Base-by-base conservation (phyloP, 495 filamentous ascomycete genomes). In the Platismatia glauca region DNA sequence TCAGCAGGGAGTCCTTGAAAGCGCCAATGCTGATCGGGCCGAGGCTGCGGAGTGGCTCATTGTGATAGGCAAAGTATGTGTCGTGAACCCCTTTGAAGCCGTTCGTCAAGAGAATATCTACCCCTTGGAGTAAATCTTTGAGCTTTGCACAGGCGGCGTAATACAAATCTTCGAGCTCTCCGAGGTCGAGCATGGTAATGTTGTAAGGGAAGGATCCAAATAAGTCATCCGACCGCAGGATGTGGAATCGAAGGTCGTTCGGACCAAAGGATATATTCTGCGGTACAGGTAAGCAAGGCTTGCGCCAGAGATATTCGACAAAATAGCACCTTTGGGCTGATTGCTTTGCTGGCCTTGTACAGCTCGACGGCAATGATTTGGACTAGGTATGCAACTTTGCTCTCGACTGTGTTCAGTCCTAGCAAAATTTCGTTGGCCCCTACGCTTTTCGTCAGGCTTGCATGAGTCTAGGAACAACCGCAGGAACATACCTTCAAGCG, bases 141-240 rank as follows among this genome's bases (percentile, higher is more conserved):
- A 67, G 48, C 53, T 67, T 69, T 48, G 61, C 67, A 29, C 64
- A 67, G 31, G 65, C 27, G 11, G 67, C 67, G 59, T 67, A 67
- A 38, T 69, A 69, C 31, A 69, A 43, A 58, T 67, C 64, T 57
- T 69, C 67, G 35, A 69, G 58, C n/a, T 67, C 53, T 41, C 57
- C 64, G 20, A 69, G 61, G 29, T 69, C 65, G 12, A 48, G 55
- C 33, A 57, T 34, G 20, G 44, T 62, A 20, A 67, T 58, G 18
- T 64, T 15, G 43, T 29, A 61, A 29, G 58, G 61, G 29, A 43
- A 24, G 13, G 35, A 55, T 7, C 15, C 29, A 37, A 69, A 69
- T 7, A 55, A 57, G 18, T 53, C 18, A 33, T 41, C 27, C 5
- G 53, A 29, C n/a, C 55, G 58, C 27, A 55, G 31, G 44, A 67